Evolutionary conservation across 73 alveolate species (phyloP), one percentile per base, ranked within the genome.

Genomic region (Paramecium biaurelia): DNA sequence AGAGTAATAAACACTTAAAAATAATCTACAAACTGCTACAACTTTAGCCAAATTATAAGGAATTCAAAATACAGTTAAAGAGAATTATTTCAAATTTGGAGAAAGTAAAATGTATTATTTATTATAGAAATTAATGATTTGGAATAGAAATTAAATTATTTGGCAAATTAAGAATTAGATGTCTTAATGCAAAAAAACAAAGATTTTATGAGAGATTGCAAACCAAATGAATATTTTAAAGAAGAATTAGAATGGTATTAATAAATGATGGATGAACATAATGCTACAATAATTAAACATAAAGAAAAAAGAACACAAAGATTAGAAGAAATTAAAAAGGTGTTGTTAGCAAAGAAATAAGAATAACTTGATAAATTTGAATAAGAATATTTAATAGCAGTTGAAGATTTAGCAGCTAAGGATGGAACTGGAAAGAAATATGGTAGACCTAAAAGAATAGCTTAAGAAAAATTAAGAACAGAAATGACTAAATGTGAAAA

Each of bases 401-500:
- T 89, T n/a, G 94, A 89, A 21, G 94, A 89, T 30, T 72, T 89
- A 45, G 94, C 94, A 28, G 94, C 94, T 12, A 89, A 89, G 37
- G 94, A 89, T 89, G 94, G 94, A 15, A 89, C 94, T 35, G 94
- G 94, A 4, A 89, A 89, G 43, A 89, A 89, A 35, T 89, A 89
- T 89, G 94, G 94, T 15, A 89, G 84, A 70, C 94, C 94, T 38
- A 76, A 82, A 70, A 89, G 94, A 72, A 70, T 70, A 45, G 94
- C 87, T 3, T 70, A 89, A 38, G 94, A 89, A 23, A 89, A 82
- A 53, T 49, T 89, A 63, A 89, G 94, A 70, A 89, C 94, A 34
- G 94, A 89, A 70, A 89, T 89, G 94, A 89, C 94, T 15, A 89
- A 89, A 43, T 89, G 94, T 43, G 94, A 89, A 45, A 89, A 89